Evolutionary conservation across 805 yeast species (phyloP).

Genomic region (Dipodascopsis uninucleata): DNA sequence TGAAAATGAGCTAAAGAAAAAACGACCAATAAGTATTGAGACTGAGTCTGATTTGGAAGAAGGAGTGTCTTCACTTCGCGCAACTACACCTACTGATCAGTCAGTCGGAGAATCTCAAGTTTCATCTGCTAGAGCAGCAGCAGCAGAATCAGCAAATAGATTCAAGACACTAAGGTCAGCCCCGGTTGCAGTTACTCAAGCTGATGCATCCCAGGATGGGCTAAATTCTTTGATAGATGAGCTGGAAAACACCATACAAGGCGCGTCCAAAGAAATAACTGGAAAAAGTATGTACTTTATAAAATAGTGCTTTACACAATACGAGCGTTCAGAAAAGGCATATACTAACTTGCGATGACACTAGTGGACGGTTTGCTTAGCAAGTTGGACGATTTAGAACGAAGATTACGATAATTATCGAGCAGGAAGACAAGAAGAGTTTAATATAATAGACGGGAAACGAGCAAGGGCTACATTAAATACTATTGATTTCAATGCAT

Average conservation of each 20-base stretch:
- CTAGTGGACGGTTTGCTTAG: no score
- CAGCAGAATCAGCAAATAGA: conserved; percentile 11
- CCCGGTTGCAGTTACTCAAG: conserved; percentile 22
- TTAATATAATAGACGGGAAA: conserved; percentile 14
- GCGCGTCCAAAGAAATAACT: conserved; percentile 13
- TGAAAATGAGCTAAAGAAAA: no score
- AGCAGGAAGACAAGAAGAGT: background rate
- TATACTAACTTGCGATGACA: no score
- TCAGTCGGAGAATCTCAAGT: no score
- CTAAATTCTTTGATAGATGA: conserved; percentile 12
- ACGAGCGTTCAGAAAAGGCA: no score
- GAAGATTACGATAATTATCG: no score
- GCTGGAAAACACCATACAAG: conserved; percentile 9
- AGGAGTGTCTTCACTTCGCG: no score
- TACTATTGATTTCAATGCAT: conserved; percentile 7
- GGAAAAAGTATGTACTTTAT: conserved; percentile 10
- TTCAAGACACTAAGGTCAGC: conserved; percentile 6
- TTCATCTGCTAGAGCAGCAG: conserved; percentile 16
- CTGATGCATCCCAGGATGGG: conserved; percentile 14
- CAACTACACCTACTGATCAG: no score
- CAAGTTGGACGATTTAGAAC: no score
- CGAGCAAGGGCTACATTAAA: conserved; percentile 17
- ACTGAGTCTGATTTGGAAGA: no score
- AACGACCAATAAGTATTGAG: no score
- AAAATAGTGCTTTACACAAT: no score